phyloP scores from a whole-genome alignment of 257 asterid genomes.

The Solanum sitiens region DNA sequence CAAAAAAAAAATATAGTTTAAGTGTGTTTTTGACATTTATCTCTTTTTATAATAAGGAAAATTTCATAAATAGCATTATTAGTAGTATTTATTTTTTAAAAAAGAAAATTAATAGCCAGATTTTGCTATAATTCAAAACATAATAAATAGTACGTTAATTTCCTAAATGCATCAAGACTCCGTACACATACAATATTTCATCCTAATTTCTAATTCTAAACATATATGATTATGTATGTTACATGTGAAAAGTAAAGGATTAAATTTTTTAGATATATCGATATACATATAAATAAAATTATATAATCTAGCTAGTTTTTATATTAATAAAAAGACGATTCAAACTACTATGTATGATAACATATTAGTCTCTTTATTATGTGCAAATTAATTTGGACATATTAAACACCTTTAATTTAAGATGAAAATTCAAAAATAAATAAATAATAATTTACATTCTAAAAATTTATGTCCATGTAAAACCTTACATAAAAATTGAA shows the following conservation, averaged over 20 bases:
- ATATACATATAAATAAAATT: background rate
- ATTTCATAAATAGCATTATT: no score
- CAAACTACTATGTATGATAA: background rate
- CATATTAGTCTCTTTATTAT: background rate
- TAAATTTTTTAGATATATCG: background rate
- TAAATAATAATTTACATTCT: background rate
- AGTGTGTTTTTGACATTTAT: no score
- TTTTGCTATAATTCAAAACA: background rate
- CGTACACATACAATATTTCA: background rate
- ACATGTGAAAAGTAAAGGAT: background rate
- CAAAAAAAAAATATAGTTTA: no score
- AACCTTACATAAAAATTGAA: background rate
- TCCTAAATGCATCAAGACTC: background rate
- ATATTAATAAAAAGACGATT: background rate
- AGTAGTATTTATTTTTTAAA: background rate
- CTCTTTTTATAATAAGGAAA: no score
- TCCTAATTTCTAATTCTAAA: background rate
- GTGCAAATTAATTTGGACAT: background rate
- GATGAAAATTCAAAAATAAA: background rate
- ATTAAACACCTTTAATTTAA: background rate
- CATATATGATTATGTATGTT: background rate
- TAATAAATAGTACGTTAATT: background rate
- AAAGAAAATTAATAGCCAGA: background rate
- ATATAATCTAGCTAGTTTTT: background rate
- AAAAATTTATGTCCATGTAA: background rate